phyloP scores from a whole-genome alignment of 2,329 filamentous ascomycete species.

The Penicillium sp. region DNA sequence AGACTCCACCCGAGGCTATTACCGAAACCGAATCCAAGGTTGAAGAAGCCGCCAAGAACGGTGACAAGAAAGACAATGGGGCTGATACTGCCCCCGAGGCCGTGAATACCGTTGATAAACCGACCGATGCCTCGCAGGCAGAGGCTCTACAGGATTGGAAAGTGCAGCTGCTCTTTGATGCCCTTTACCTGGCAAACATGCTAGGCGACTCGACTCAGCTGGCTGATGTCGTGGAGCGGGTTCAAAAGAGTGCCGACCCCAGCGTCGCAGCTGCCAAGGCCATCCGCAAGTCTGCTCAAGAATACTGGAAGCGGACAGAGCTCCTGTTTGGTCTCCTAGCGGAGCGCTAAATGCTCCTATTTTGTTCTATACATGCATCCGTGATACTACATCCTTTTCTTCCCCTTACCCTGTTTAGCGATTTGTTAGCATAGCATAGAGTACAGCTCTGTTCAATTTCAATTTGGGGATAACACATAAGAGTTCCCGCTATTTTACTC shows the following conservation, averaged over 20 bases:
- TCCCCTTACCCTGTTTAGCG: background rate
- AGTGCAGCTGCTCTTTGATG: constrained; percentile 48
- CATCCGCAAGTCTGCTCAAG: constrained; percentile 67
- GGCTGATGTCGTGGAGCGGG: constrained; percentile 53
- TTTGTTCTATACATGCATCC: too few relatives aligned
- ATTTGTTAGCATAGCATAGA: constrained; percentile 4
- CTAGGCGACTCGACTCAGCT: constrained; percentile 48
- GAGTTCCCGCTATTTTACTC: background rate
- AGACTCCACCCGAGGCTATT: background rate
- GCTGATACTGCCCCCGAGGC: background rate
- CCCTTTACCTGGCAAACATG: constrained; percentile 41
- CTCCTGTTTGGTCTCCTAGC: constrained; percentile 80
- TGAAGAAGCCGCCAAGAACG: background rate
- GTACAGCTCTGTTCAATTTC: background rate
- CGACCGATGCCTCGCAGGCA: constrained; percentile 3
- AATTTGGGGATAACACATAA: background rate
- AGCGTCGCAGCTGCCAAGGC: constrained; percentile 58
- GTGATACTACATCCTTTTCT: background rate
- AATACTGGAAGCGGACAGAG: constrained; percentile 84
- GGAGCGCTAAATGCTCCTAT: constrained; percentile 11
- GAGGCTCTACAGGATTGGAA: constrained; percentile 40
- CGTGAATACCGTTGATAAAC: constrained; percentile 1
- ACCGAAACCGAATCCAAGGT: background rate
- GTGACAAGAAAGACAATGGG: constrained; percentile 15
- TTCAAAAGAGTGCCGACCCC: constrained; percentile 56